phyloP scores from a whole-genome alignment of 1,284 basidiomycete species.

The Rhizoctonia solani region DNA sequence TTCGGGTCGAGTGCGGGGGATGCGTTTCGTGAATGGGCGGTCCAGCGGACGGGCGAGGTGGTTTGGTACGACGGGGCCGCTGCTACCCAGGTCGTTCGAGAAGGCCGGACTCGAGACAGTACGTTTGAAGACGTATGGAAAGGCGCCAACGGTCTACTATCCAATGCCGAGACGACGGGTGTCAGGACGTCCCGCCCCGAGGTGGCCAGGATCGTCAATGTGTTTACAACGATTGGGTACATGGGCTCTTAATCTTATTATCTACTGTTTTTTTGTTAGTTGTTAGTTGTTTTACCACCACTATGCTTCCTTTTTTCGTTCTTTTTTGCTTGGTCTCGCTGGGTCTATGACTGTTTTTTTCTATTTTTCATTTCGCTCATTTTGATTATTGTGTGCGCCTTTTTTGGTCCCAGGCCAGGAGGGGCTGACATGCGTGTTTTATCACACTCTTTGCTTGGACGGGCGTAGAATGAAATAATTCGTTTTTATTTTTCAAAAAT shows the following conservation, averaged over 20 bases:
- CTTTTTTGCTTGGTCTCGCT: too few relatives aligned
- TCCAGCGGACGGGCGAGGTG: conserved; percentile 50
- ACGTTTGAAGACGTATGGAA: conserved; percentile 58
- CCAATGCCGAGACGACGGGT: conserved; percentile 34
- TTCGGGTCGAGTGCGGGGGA: conserved; percentile 59
- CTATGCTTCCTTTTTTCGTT: too few relatives aligned
- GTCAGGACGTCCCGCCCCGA: conserved; percentile 30
- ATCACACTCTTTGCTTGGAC: too few relatives aligned
- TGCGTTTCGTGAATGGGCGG: conserved; percentile 59
- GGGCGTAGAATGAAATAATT: too few relatives aligned
- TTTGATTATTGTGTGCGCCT: too few relatives aligned
- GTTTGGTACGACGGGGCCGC: conserved; percentile 59
- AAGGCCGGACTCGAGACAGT: conserved; percentile 51
- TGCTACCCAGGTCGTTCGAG: conserved; percentile 55
- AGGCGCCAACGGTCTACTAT: conserved; percentile 44
- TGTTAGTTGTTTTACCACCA: neutral
- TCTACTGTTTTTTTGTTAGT: neutral
- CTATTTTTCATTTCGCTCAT: too few relatives aligned
- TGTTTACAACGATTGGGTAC: conserved; percentile 36
- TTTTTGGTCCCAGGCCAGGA: too few relatives aligned
- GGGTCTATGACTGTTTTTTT: too few relatives aligned
- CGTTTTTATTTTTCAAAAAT: too few relatives aligned
- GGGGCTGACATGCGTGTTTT: too few relatives aligned
- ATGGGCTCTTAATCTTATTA: conserved; percentile 25
- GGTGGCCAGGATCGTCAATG: conserved; percentile 32